Conservation (phyloP, 1,139 yeast genomes). For the Scheffersomyces parashehatae region DNA sequence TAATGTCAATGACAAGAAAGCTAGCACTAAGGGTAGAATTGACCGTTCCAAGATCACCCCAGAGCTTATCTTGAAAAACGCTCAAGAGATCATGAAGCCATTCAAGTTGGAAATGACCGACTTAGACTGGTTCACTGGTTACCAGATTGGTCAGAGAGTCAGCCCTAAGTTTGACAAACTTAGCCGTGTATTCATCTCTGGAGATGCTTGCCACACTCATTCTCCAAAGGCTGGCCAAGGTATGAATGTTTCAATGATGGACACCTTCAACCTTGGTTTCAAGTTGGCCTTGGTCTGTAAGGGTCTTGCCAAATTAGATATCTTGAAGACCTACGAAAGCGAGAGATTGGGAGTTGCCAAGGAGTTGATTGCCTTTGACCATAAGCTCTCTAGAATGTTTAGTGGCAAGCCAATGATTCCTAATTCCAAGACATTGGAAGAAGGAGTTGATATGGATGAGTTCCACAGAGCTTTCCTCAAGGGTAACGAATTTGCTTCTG, state of each 20-base stretch:
- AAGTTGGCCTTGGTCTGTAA: constrained; percentile 33
- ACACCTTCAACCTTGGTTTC: constrained; percentile 38
- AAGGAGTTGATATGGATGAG: constrained; percentile 29
- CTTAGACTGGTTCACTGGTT: constrained; percentile 34
- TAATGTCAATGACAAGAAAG: constrained; percentile 5
- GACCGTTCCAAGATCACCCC: constrained; percentile 29
- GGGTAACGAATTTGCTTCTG: constrained; percentile 34
- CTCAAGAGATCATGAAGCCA: constrained; percentile 29
- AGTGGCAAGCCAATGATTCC: constrained; percentile 27
- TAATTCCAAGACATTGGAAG: constrained; percentile 10
- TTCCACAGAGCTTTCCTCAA: constrained; percentile 25
- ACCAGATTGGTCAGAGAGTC: constrained; percentile 38
- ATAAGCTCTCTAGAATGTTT: constrained; percentile 30
- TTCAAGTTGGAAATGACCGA: constrained; percentile 28
- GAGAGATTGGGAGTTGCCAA: constrained; percentile 33
- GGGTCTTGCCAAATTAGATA: constrained; percentile 15
- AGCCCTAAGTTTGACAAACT: constrained; percentile 20
- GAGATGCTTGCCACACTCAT: constrained; percentile 42
- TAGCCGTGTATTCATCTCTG: constrained; percentile 32
- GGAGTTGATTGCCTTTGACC: constrained; percentile 33
- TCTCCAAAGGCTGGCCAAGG: constrained; percentile 44
- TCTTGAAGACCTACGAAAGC: constrained; percentile 28
- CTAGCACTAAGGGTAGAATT: constrained; percentile 19
- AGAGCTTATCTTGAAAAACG: constrained; percentile 27
- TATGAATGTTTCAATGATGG: constrained; percentile 28